These are phyloP conservation scores for Gaeumannomyces tritici DNA, from an alignment of 2,329 filamentous ascomycete species.

Conservation along the genomic window DNA sequence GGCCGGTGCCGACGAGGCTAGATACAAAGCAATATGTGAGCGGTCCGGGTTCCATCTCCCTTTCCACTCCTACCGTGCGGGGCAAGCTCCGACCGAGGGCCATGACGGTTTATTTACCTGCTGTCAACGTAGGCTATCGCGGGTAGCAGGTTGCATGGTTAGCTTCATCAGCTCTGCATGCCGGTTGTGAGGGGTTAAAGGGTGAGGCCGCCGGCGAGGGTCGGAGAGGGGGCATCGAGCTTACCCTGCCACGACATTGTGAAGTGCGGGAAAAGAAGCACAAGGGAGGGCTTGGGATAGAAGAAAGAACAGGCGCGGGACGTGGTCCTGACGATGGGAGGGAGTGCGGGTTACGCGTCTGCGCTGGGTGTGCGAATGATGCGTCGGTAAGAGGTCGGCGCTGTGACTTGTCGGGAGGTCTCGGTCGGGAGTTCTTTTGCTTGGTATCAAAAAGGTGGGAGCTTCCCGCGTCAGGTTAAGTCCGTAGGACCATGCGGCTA, in stretches of 20 bases:
- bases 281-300: not conserved
- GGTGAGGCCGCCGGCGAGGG: constrained; percentile 8
- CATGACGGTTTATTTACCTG: constrained; percentile 26
- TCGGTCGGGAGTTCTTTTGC: not conserved
- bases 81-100: not conserved
- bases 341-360: not conserved
- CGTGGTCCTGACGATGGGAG: not conserved
- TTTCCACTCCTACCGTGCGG: not conserved
- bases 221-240: constrained; percentile 12
- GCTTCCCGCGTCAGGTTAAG: not conserved
- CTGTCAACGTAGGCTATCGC: constrained; percentile 39
- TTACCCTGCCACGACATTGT: constrained; percentile 71
- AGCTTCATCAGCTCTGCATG: constrained; percentile 13
- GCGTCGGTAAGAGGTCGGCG: not conserved
- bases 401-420: not conserved
- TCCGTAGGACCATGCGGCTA: not conserved
- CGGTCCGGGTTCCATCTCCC: constrained; percentile 1
- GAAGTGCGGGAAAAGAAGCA: constrained; percentile 8
- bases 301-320: not conserved
- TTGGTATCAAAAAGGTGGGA: not conserved
- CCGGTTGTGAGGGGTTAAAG: not conserved
- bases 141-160: constrained; percentile 12
- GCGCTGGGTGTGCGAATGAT: not conserved
- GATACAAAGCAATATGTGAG: not conserved
- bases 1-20: constrained; percentile 71